Conservation (phyloP, 768 basidiomycete genomes). For the Kwoniella europaea region DNA sequence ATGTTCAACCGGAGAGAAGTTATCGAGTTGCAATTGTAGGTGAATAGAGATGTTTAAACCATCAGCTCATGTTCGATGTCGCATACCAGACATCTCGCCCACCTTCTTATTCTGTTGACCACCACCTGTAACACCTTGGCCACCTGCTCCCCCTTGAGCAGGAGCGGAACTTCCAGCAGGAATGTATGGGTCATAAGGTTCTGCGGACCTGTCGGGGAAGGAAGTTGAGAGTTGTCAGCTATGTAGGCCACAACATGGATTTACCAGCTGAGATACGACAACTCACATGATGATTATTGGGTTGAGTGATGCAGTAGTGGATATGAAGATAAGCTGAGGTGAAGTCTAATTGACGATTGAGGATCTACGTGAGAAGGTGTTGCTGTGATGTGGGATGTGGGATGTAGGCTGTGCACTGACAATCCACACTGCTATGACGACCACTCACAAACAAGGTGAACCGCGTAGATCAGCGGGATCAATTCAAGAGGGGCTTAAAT, state of each 20-base stretch:
- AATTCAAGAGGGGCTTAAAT: neutral
- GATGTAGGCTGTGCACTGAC: slow-evolving; percentile 1
- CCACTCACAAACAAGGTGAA: neutral
- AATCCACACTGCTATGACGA: neutral
- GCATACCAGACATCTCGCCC: slow-evolving; percentile 57
- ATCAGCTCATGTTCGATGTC: neutral
- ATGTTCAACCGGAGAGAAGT: neutral
- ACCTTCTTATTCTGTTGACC: slow-evolving; percentile 62
- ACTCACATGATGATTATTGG: neutral
- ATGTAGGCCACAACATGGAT: too few species aligned
- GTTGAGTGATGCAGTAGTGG: neutral
- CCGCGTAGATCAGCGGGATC: slow-evolving; percentile 3
- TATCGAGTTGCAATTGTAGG: neutral
- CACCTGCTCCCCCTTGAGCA: slow-evolving; percentile 35
- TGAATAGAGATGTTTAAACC: neutral
- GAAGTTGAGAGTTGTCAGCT: neutral
- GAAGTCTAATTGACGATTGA: neutral
- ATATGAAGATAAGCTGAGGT: neutral
- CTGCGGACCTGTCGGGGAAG: slow-evolving; percentile 69
- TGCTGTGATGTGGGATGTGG: neutral
- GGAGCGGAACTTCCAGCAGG: slow-evolving; percentile 72
- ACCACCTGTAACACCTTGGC: slow-evolving; percentile 60
- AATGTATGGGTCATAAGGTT: slow-evolving; percentile 98
- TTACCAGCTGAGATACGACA: too few species aligned
- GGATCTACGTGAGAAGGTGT: neutral